A percentile compares a stretch with the other conserved stretches of the same genome.
phyloP scores from a whole-genome alignment of 2,329 filamentous ascomycete genomes.

The Alternaria gansuensis region DNA sequence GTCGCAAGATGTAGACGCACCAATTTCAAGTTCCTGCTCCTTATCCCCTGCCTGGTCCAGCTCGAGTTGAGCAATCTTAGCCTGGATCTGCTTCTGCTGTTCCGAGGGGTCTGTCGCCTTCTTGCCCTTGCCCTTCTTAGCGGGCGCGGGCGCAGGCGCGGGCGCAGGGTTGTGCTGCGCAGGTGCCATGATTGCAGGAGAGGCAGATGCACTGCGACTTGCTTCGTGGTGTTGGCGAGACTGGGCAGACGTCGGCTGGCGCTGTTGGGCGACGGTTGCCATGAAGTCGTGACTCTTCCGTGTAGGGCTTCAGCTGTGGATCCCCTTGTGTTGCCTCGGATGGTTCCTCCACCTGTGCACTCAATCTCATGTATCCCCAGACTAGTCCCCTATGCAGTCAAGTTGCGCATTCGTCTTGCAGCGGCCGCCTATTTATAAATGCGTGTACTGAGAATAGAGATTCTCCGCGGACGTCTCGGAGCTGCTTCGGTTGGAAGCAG shows the following conservation, averaged over 20 bases:
- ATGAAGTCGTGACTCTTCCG: constrained; percentile 38
- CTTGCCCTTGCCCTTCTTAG: constrained; percentile 85
- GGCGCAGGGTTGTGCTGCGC: constrained; percentile 60
- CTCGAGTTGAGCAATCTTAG: constrained; percentile 94
- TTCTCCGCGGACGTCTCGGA: constrained; percentile 43
- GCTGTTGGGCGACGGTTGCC: constrained; percentile 51
- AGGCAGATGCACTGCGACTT: constrained; percentile 53
- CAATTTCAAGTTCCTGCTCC: constrained; percentile 94
- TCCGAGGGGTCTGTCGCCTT: constrained; percentile 86
- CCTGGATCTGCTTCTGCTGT: constrained; percentile 88
- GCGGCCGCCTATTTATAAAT: constrained; percentile 23
- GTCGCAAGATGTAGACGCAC: constrained; percentile 58
- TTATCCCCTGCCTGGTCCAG: constrained; percentile 92
- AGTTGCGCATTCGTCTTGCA: constrained; percentile 30
- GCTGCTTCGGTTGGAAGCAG: constrained; percentile 26
- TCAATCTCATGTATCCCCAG: constrained; percentile 10
- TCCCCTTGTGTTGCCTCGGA: constrained; percentile 30
- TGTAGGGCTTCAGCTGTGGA: constrained; percentile 23
- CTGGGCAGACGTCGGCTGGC: constrained; percentile 43
- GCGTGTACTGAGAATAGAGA: constrained; percentile 27
- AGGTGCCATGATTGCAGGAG: constrained; percentile 56
- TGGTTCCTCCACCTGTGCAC: constrained; percentile 18
- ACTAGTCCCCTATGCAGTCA: constrained; percentile 20
- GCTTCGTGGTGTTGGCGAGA: constrained; percentile 53
- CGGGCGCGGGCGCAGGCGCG: constrained; percentile 61